phyloP scores from a whole-genome alignment of 805 yeast species.

The Hagleromyces aurorensis region DNA sequence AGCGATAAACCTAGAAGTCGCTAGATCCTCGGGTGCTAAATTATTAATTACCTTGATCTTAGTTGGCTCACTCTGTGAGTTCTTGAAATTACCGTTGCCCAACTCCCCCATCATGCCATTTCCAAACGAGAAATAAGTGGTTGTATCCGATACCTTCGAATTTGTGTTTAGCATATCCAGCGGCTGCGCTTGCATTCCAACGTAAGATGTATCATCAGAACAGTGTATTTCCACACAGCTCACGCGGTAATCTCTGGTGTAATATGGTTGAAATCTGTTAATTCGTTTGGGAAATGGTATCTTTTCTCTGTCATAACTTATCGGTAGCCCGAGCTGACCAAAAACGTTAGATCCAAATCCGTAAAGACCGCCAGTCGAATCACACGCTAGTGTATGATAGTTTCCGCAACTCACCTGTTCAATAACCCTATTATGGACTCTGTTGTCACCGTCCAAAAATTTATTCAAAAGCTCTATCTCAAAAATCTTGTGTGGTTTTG shows the following conservation, averaged over 20 bases:
- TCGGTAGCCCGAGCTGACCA: constrained; percentile 79
- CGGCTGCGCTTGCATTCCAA: constrained; percentile 28
- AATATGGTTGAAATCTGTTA: constrained; percentile 33
- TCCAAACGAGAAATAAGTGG: constrained; percentile 59
- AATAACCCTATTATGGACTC: constrained; percentile 37
- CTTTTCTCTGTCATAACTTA: constrained; percentile 55
- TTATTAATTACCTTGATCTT: constrained; percentile 39
- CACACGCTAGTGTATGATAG: constrained; percentile 65
- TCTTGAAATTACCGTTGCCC: constrained; percentile 70
- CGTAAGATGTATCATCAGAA: constrained; percentile 58
- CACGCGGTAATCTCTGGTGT: constrained; percentile 37
- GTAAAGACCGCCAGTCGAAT: constrained; percentile 60
- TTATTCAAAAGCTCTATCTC: constrained; percentile 35
- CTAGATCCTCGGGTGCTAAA: constrained; percentile 53
- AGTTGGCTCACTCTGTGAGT: constrained; percentile 62
- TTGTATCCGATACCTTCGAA: constrained; percentile 21
- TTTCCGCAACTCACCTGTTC: constrained; percentile 63
- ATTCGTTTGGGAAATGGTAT: constrained; percentile 62
- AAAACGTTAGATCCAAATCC: constrained; percentile 77
- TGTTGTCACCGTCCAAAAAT: constrained; percentile 10
- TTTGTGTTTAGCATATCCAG: constrained; percentile 14
- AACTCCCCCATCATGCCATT: constrained; percentile 80
- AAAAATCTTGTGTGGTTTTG: constrained; percentile 39
- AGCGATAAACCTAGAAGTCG: constrained; percentile 34
- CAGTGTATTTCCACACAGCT: constrained; percentile 53